phyloP scores from a whole-genome alignment of 805 yeast species.

The Lipomyces starkeyi region DNA sequence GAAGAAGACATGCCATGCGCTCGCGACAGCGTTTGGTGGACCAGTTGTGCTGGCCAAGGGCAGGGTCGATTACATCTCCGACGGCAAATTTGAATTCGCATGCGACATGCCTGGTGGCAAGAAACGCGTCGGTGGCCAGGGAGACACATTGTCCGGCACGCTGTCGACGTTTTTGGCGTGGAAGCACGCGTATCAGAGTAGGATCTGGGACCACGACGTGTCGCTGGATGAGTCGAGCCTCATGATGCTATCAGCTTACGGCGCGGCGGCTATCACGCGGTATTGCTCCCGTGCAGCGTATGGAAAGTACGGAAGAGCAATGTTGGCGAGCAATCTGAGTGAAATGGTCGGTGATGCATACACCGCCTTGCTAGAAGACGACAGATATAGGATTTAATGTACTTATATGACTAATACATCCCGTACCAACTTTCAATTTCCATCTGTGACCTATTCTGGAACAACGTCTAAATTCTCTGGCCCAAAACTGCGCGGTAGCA shows the following conservation, averaged over 20 bases:
- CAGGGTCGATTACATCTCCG: conserved; percentile 63
- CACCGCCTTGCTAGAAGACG: conserved; percentile 50
- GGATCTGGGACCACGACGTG: conserved; percentile 61
- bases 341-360: conserved; percentile 69
- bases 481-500: conserved; percentile 86
- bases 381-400: conserved; percentile 18
- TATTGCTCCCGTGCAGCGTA: conserved; percentile 70
- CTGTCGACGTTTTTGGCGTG: conserved; percentile 84
- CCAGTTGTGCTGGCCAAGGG: conserved; percentile 81
- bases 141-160: conserved; percentile 88
- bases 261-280: conserved; percentile 73
- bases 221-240: conserved; percentile 46
- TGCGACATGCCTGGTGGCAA: conserved; percentile 65
- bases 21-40: conserved; percentile 60
- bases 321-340: conserved; percentile 86
- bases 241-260: conserved; percentile 58
- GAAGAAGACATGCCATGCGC: conserved; percentile 41
- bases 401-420: neutral
- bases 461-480: conserved; percentile 62
- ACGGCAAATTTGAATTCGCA: conserved; percentile 52
- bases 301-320: conserved; percentile 67
- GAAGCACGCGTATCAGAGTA: conserved; percentile 67
- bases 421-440: neutral
- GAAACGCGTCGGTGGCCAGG: conserved; percentile 95
- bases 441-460: conserved; percentile 12